Percentiles rank a stretch among this genome's conserved stretches.
These are phyloP conservation scores for Rubus idaeus DNA, from an alignment of 306 rosid genomes.

Conservation along the genomic window DNA sequence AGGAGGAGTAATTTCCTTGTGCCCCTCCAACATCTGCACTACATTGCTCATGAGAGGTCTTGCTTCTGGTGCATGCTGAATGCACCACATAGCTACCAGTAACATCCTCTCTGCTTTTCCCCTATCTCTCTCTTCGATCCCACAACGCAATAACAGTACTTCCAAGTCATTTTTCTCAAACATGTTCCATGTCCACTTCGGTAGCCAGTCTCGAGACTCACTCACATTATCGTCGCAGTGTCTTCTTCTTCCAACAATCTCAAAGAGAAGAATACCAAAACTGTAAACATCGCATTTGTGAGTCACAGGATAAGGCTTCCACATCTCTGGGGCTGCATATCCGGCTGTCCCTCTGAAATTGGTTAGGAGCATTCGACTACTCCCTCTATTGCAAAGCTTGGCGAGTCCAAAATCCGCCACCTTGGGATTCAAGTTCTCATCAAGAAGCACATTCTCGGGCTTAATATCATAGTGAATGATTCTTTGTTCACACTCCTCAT, in stretches of 20 bases:
- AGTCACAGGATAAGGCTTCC: constrained; percentile 12
- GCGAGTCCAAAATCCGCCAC: constrained; percentile 19
- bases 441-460: constrained; percentile 12
- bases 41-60: constrained; percentile 21
- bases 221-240: not conserved
- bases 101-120: constrained; percentile 16
- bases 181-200: constrained; percentile 8
- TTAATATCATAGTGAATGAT: constrained; percentile 20
- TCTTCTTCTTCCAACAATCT: constrained; percentile 17
- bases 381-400: not conserved
- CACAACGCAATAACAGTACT: not conserved
- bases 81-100: constrained; percentile 9
- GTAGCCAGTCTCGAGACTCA: constrained; percentile 18
- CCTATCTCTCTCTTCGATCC: constrained; percentile 10
- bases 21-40: constrained; percentile 21
- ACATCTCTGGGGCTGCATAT: constrained; percentile 21
- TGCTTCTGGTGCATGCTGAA: constrained; percentile 11
- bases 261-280: constrained; percentile 20
- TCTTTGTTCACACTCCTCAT: constrained; percentile 15
- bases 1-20: no score
- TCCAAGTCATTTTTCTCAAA: not conserved
- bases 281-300: not conserved
- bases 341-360: constrained; percentile 11
- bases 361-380: not conserved
- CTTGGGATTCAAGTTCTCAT: not conserved